These are phyloP conservation scores for Hypoxylon sp. DNA, from an alignment of 2,329 filamentous ascomycete species.

Conservation along the genomic window DNA sequence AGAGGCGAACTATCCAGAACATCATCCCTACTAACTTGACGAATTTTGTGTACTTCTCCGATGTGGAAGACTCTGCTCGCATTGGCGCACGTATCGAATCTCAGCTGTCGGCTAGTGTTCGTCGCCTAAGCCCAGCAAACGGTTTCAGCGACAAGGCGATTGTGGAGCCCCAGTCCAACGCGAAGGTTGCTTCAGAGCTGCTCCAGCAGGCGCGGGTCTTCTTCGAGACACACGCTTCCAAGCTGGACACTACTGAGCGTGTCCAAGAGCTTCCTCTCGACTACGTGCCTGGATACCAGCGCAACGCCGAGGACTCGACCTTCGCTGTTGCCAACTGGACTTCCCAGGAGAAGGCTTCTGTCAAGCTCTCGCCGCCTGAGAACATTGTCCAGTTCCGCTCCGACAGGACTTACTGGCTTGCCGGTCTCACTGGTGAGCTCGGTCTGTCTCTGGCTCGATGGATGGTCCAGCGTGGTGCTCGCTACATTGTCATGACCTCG, in stretches of 20 bases:
- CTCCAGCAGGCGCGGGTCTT: slow-evolving; percentile 15
- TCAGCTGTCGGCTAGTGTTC: slow-evolving; percentile 1
- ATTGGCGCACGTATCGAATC: slow-evolving; percentile 8
- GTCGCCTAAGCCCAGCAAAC: slow-evolving; percentile 4
- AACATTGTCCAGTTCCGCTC: slow-evolving; percentile 29
- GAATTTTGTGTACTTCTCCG: slow-evolving; percentile 12
- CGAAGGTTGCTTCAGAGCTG: slow-evolving; percentile 1
- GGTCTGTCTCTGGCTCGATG: slow-evolving; percentile 46
- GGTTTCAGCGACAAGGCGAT: slow-evolving; percentile 20
- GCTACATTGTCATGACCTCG: slow-evolving; percentile 49
- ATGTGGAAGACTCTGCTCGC: slow-evolving; percentile 8
- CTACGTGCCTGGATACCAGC: slow-evolving; percentile 10
- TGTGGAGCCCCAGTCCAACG: slow-evolving; percentile 7
- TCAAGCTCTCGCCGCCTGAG: slow-evolving; percentile 16
- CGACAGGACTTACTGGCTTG: slow-evolving; percentile 49
- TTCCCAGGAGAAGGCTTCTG: slow-evolving; percentile 16
- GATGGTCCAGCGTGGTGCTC: slow-evolving; percentile 48
- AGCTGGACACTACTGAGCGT: slow-evolving; percentile 8
- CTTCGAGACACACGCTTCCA: slow-evolving; percentile 15
- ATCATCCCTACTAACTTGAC: slow-evolving; percentile 10
- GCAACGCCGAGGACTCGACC: slow-evolving; percentile 7
- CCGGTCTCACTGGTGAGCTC: slow-evolving; percentile 47
- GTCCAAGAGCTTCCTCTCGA: slow-evolving; percentile 16
- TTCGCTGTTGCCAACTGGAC: slow-evolving; percentile 18
- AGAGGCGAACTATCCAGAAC: slow-evolving; percentile 11